Conservation (phyloP, 78 protist species). For the Dictyostelium firmibasis region DNA sequence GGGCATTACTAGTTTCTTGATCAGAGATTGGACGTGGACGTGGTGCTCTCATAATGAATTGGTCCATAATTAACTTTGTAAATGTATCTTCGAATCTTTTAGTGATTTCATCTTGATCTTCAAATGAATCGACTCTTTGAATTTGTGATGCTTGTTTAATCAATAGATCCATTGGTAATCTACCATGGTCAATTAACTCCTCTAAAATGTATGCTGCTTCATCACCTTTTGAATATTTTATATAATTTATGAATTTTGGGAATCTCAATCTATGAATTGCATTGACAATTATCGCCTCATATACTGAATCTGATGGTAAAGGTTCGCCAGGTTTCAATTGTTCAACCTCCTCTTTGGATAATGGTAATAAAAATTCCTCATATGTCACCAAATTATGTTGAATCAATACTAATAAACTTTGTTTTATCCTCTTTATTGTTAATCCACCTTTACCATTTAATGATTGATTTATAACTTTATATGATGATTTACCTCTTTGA, state of each 20-base stretch:
- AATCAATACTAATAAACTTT: conserved; percentile 47
- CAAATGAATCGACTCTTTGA: background rate
- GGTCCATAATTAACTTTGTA: conserved; percentile 43
- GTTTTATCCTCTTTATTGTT: background rate
- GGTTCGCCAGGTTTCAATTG: background rate
- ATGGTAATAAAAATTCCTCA: conserved; percentile 26
- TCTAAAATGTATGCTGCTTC: conserved; percentile 38
- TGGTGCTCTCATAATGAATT: conserved; percentile 72
- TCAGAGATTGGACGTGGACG: conserved; percentile 7
- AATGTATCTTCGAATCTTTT: conserved; percentile 58
- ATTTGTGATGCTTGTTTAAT: conserved; percentile 18
- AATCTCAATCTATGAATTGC: conserved; percentile 77
- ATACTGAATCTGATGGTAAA: conserved; percentile 19
- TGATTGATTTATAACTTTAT: background rate
- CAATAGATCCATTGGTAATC: conserved; percentile 53
- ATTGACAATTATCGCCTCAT: conserved; percentile 11
- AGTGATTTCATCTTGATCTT: background rate
- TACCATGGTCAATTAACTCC: conserved; percentile 60
- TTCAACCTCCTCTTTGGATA: background rate
- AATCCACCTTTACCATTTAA: conserved; percentile 3
- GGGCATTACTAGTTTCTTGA: background rate
- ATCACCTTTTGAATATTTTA: conserved; percentile 17
- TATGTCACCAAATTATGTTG: conserved; percentile 53
- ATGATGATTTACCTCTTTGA: conserved; percentile 52
- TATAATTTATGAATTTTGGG: conserved; percentile 45